Conservation (phyloP, 2,329 filamentous ascomycete genomes). For the Xylaria sp. region DNA sequence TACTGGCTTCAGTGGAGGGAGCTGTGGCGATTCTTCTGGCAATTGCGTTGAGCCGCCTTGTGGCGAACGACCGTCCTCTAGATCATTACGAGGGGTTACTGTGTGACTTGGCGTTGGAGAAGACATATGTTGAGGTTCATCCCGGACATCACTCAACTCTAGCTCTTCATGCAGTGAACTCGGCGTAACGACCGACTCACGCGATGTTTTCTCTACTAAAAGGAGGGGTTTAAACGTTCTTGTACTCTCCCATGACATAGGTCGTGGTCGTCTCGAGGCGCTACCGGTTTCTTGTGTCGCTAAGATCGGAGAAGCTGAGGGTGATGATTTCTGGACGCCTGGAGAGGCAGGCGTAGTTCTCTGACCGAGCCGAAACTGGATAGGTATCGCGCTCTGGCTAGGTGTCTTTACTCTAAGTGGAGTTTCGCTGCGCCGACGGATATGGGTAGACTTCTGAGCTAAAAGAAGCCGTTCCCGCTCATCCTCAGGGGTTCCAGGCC, state of each 20-base stretch:
- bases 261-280: conserved; percentile 51
- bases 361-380: conserved; percentile 59
- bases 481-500: conserved; percentile 59
- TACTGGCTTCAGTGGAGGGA: conserved; percentile 15
- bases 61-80: not conserved
- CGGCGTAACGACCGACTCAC: conserved; percentile 43
- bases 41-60: not conserved
- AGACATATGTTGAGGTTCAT: conserved; percentile 8
- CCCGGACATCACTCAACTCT: conserved; percentile 47
- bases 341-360: conserved; percentile 48
- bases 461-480: conserved; percentile 46
- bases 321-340: conserved; percentile 41
- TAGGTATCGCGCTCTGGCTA: conserved; percentile 63
- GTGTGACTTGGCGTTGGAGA: not conserved
- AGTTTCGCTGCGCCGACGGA: conserved; percentile 58
- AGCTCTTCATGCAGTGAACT: conserved; percentile 48
- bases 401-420: conserved; percentile 56
- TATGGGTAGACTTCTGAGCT: conserved; percentile 50
- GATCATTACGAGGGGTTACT: not conserved
- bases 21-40: conserved; percentile 19
- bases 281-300: conserved; percentile 44
- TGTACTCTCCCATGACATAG: conserved; percentile 66
- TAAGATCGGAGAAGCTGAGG: conserved; percentile 42
- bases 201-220: conserved; percentile 70
- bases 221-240: conserved; percentile 82